A percentile compares a stretch with the other conserved stretches of the same genome.
phyloP scores from a whole-genome alignment of 2,329 filamentous ascomycete genomes.

The Penicillium fuscoglaucum region DNA sequence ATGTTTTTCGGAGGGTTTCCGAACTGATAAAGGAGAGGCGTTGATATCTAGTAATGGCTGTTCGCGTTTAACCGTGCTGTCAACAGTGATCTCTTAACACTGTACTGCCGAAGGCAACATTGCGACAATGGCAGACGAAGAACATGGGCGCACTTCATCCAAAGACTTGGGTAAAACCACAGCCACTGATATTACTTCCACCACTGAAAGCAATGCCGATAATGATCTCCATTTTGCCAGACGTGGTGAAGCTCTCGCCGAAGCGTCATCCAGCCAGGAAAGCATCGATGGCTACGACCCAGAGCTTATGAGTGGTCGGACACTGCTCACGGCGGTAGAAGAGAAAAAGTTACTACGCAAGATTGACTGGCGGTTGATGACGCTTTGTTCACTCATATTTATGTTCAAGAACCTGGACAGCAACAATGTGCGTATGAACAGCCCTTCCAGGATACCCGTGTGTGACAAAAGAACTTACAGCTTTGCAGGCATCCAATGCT shows the following conservation, averaged over 20 bases:
- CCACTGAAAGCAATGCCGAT: neutral
- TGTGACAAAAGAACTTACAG: constrained; percentile 5
- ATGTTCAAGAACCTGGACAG: constrained; percentile 35
- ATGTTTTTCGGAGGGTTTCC: constrained; percentile 7
- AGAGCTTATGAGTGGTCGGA: constrained; percentile 33
- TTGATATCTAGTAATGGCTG: neutral
- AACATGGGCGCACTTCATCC: neutral
- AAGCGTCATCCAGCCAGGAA: constrained; percentile 14
- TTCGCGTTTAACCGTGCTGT: neutral
- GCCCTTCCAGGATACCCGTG: neutral
- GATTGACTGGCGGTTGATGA: constrained; percentile 48
- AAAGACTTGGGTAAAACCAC: constrained; percentile 3
- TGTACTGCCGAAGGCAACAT: neutral
- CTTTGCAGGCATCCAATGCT: constrained; percentile 34
- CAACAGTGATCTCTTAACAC: neutral
- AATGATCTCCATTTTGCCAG: constrained; percentile 22
- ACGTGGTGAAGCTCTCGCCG: constrained; percentile 19
- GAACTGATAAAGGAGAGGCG: neutral
- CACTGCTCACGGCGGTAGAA: constrained; percentile 42
- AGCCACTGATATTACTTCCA: constrained; percentile 1
- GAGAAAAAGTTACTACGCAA: constrained; percentile 48
- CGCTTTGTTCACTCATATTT: constrained; percentile 39
- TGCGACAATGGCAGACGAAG: constrained; percentile 2
- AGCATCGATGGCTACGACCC: constrained; percentile 33
- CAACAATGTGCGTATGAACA: constrained; percentile 26